Evolutionary conservation across 495 filamentous ascomycete species (phyloP).

Genomic region (Clavariopsis aquatica): DNA sequence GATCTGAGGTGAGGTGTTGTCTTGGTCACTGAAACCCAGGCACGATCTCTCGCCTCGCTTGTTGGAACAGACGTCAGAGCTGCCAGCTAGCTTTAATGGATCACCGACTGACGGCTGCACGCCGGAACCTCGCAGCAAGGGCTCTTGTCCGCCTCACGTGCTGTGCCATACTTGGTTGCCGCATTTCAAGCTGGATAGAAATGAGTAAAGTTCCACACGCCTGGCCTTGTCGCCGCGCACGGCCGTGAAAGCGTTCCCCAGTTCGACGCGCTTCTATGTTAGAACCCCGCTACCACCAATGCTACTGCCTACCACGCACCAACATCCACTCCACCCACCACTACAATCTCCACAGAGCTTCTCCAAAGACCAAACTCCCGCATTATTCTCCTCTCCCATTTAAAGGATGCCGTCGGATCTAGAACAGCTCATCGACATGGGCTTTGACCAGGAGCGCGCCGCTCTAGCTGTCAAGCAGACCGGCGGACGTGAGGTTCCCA

Average conservation of each 20-base stretch:
- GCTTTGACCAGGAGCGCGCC: slow-evolving; percentile 80
- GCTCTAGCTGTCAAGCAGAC: slow-evolving; percentile 78
- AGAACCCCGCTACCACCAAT: slow-evolving; percentile 3
- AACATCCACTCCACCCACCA: background rate
- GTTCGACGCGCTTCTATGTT: background rate
- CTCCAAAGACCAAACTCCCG: background rate
- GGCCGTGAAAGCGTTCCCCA: slow-evolving; percentile 15
- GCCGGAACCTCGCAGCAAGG: background rate
- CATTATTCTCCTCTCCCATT: background rate
- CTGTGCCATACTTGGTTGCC: background rate
- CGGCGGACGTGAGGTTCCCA: slow-evolving; percentile 62
- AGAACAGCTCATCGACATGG: slow-evolving; percentile 87
- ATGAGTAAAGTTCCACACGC: background rate
- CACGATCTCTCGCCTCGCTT: background rate
- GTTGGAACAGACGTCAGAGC: background rate
- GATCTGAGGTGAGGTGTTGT: background rate
- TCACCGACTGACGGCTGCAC: background rate
- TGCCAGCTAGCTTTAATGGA: background rate
- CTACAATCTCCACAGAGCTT: background rate
- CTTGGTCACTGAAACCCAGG: background rate
- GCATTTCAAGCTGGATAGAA: background rate
- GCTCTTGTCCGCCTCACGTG: background rate
- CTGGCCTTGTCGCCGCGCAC: slow-evolving; percentile 5
- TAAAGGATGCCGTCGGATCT: slow-evolving; percentile 63
- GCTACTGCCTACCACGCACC: slow-evolving; percentile 6